Evolutionary conservation across 192 early-diverging fungal genomes (phyloP).

Genomic region (Coemansia sp.): DNA sequence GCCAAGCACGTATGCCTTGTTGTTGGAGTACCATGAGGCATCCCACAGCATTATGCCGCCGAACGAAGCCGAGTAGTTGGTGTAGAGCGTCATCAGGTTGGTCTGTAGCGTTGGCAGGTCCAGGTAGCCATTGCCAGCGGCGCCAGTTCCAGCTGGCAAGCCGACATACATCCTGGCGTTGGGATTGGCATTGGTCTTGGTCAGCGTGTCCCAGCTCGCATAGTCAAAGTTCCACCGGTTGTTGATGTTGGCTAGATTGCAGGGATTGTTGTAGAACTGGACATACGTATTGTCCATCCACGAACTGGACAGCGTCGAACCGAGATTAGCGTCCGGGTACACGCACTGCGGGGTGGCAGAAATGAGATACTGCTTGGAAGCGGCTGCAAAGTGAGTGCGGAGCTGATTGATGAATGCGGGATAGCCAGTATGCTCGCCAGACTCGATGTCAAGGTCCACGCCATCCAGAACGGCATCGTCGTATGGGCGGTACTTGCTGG

Average conservation of each 20-base stretch:
- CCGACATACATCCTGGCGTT: slow-evolving; percentile 68
- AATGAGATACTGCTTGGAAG: slow-evolving; percentile 62
- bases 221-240: slow-evolving; percentile 73
- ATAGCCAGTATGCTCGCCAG: slow-evolving; percentile 62
- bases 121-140: slow-evolving; percentile 67
- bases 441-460: slow-evolving; percentile 74
- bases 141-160: slow-evolving; percentile 61
- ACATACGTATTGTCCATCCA: slow-evolving; percentile 73
- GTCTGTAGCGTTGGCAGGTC: slow-evolving; percentile 43
- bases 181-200: slow-evolving; percentile 60
- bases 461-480: slow-evolving; percentile 76
- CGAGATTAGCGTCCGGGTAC: slow-evolving; percentile 69
- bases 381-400: slow-evolving; percentile 57
- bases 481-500: slow-evolving; percentile 65
- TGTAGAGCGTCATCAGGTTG: slow-evolving; percentile 52
- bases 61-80: slow-evolving; percentile 60
- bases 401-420: slow-evolving; percentile 62
- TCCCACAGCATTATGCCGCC: slow-evolving; percentile 82
- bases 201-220: slow-evolving; percentile 67
- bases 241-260: slow-evolving; percentile 58
- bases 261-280: slow-evolving; percentile 86
- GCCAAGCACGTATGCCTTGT: slow-evolving; percentile 41
- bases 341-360: slow-evolving; percentile 77
- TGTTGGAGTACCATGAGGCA: slow-evolving; percentile 66
- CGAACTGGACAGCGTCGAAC: slow-evolving; percentile 58